phyloP scores from a whole-genome alignment of 306 rosid species.

The Prunus persica region DNA sequence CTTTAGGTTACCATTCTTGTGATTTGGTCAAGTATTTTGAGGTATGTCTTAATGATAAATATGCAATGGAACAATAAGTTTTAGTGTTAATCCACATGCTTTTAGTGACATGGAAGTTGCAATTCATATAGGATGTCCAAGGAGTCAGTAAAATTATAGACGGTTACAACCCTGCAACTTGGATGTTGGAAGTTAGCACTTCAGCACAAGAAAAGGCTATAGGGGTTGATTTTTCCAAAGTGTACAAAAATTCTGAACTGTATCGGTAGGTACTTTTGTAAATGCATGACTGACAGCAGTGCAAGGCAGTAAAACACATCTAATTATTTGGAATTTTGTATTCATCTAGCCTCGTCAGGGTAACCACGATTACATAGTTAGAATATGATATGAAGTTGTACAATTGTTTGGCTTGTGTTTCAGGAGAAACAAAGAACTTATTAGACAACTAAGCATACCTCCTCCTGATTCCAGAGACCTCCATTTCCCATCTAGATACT shows the following conservation, averaged over 20 bases:
- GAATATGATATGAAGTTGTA: neutral
- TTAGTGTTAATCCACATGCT: neutral
- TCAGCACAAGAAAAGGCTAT: constrained; percentile 38
- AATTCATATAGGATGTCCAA: neutral
- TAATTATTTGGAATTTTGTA: neutral
- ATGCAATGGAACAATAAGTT: neutral
- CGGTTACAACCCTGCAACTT: constrained; percentile 48
- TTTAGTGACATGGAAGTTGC: neutral
- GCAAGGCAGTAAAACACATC: neutral
- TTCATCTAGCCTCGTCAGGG: neutral
- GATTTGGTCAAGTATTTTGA: constrained; percentile 39
- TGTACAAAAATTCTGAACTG: constrained; percentile 36
- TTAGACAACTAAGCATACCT: constrained; percentile 51
- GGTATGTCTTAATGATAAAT: constrained; percentile 20
- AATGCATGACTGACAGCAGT: neutral
- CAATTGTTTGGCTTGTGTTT: neutral
- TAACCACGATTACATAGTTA: neutral
- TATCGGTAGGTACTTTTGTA: constrained; percentile 29
- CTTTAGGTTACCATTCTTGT: constrained; percentile 45
- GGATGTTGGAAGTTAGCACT: constrained; percentile 52
- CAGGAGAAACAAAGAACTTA: constrained; percentile 59
- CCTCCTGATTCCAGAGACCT: constrained; percentile 49
- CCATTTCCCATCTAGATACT: constrained; percentile 44
- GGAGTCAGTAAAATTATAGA: constrained; percentile 37
- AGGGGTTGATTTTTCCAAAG: constrained; percentile 35